phyloP scores from a whole-genome alignment of 83 land plant genomes.

The Larix sibirica region DNA sequence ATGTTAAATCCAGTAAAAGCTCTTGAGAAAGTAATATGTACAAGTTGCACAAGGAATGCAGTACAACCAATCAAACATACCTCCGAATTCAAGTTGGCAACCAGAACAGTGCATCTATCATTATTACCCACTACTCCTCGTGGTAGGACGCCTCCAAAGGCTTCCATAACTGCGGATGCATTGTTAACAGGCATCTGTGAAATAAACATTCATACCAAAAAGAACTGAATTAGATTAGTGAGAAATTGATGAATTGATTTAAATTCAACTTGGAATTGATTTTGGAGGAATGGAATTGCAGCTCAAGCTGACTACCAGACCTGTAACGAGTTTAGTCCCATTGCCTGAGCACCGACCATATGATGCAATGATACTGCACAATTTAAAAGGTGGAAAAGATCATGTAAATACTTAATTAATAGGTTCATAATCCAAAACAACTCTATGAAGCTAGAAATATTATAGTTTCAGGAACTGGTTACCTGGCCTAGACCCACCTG shows the following conservation, averaged over 20 bases:
- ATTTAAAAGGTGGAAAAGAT: background rate
- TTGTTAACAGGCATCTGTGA: conserved; percentile 41
- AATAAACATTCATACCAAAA: background rate
- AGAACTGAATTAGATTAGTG: background rate
- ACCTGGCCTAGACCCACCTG: conserved; percentile 20
- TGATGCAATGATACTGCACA: conserved; percentile 8
- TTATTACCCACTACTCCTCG: conserved; percentile 53
- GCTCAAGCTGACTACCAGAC: conserved; percentile 5
- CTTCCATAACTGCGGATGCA: conserved; percentile 46
- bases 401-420: background rate
- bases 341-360: conserved; percentile 11
- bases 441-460: background rate
- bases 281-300: background rate
- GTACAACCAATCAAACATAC: conserved; percentile 12
- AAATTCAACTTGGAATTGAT: background rate
- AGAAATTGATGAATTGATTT: background rate
- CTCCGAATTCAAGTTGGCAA: conserved; percentile 48
- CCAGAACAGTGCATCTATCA: conserved; percentile 56
- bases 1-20: background rate
- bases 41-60: background rate
- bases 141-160: conserved; percentile 51
- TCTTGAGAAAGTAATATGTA: background rate
- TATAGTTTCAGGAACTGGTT: background rate
- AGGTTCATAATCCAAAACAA: background rate
- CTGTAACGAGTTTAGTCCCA: conserved; percentile 12